Evolutionary conservation across 2,329 filamentous ascomycete species (phyloP).

Genomic region (Aspergillus intermedius): DNA sequence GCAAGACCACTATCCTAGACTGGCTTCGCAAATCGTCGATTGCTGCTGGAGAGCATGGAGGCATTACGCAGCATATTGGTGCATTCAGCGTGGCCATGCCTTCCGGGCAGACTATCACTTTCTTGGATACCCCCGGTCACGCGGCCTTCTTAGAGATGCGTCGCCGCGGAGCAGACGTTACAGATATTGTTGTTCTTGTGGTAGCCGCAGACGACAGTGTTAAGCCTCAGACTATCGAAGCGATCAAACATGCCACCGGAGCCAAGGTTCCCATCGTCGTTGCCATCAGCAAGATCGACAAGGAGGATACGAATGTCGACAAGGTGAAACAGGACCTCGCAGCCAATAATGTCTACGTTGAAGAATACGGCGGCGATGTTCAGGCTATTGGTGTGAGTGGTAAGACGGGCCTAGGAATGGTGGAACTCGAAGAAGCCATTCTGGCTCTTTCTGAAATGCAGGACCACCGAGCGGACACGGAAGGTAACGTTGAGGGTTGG

Average conservation of each 20-base stretch:
- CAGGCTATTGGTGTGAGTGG: slow-evolving; percentile 88
- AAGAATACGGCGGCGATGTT: slow-evolving; percentile 91
- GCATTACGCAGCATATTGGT: slow-evolving; percentile 97
- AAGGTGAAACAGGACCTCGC: slow-evolving; percentile 83
- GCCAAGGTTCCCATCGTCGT: slow-evolving; percentile 94
- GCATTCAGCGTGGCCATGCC: slow-evolving; percentile 89
- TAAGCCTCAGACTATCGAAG: slow-evolving; percentile 93
- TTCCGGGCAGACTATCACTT: slow-evolving; percentile 84
- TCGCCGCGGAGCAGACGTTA: slow-evolving; percentile 88
- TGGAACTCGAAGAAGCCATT: slow-evolving; percentile 84
- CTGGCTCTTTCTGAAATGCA: slow-evolving; percentile 80
- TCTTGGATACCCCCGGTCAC: slow-evolving; percentile 93
- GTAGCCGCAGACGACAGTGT: slow-evolving; percentile 96
- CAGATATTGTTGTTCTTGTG: slow-evolving; percentile 92
- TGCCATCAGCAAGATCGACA: slow-evolving; percentile 96
- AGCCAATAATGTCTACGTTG: slow-evolving; percentile 77
- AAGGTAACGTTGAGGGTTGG: slow-evolving; percentile 83
- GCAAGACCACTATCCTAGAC: slow-evolving; percentile 93
- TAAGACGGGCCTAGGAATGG: slow-evolving; percentile 88
- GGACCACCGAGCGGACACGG: slow-evolving; percentile 73
- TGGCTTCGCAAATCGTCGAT: slow-evolving; percentile 89
- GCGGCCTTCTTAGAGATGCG: slow-evolving; percentile 95
- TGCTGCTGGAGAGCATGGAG: slow-evolving; percentile 84
- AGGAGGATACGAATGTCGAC: slow-evolving; percentile 71
- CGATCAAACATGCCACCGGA: slow-evolving; percentile 82